These are phyloP conservation scores for Withania somnifera DNA, from an alignment of 305 asterid species.

Conservation along the genomic window DNA sequence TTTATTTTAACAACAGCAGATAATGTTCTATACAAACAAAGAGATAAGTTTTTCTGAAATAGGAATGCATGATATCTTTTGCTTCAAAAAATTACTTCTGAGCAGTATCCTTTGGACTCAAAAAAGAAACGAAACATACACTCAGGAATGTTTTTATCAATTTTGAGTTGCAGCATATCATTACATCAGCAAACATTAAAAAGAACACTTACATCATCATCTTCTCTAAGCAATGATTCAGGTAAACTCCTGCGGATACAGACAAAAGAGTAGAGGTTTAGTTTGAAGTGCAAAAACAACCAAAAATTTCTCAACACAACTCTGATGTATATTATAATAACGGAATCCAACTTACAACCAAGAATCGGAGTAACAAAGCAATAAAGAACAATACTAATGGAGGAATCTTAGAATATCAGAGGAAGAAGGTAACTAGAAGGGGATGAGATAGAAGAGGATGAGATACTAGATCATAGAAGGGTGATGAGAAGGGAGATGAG, in stretches of 20 bases:
- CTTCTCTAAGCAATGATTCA: slow-evolving; percentile 64
- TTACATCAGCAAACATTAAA: background rate
- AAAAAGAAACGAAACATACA: background rate
- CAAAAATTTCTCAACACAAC: too few relatives aligned
- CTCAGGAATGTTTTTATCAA: background rate
- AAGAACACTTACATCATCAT: slow-evolving; percentile 61
- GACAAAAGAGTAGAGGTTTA: slow-evolving; percentile 1
- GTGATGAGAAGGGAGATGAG: too few relatives aligned
- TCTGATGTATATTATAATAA: too few relatives aligned
- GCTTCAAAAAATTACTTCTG: background rate
- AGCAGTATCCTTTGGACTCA: background rate
- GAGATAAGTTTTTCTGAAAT: background rate
- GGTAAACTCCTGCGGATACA: slow-evolving; percentile 49
- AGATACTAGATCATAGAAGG: too few relatives aligned
- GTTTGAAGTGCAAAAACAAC: background rate
- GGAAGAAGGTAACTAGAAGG: too few relatives aligned
- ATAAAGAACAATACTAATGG: too few relatives aligned
- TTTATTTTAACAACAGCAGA: background rate
- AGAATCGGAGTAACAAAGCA: too few relatives aligned
- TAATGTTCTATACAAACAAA: background rate
- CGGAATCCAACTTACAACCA: too few relatives aligned
- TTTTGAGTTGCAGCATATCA: background rate
- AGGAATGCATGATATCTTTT: background rate
- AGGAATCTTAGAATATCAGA: too few relatives aligned
- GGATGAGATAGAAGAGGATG: too few relatives aligned